Conservation (phyloP, 345 rosid genomes). For the Populus alba region DNA sequence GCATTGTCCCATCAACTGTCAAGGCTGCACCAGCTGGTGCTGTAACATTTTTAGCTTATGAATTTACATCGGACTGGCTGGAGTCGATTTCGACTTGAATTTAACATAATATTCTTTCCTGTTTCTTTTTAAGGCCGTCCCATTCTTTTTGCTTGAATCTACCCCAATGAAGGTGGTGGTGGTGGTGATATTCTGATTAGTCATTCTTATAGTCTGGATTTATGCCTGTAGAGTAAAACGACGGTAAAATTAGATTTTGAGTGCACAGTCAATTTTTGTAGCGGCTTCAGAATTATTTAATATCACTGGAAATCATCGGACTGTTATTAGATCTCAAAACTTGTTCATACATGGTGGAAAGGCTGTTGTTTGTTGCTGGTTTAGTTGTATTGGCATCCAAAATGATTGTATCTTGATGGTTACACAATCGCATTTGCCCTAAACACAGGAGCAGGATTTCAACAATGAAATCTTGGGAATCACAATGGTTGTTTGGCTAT, state of each 20-base stretch:
- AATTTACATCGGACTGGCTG: conserved; percentile 75
- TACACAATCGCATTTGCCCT: too few relatives aligned
- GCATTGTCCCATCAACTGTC: conserved; percentile 82
- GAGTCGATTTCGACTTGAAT: conserved; percentile 56
- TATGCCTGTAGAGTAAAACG: background rate
- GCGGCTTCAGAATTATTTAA: background rate
- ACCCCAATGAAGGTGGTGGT: conserved; percentile 11
- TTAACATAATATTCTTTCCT: conserved; percentile 12
- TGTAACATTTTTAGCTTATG: conserved; percentile 86
- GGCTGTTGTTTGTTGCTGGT: background rate
- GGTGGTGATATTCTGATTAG: background rate
- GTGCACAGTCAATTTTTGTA: background rate
- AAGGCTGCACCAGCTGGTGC: conserved; percentile 99
- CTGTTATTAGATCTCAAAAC: background rate
- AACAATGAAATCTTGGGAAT: background rate
- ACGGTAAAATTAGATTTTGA: background rate
- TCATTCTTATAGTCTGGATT: background rate
- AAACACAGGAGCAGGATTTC: background rate
- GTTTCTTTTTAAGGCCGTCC: background rate
- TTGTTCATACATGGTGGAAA: background rate
- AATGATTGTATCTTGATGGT: background rate
- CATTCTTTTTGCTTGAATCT: conserved; percentile 27
- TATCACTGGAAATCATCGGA: too few relatives aligned
- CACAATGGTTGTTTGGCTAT: background rate
- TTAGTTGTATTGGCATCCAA: background rate